Evolutionary conservation across 2,329 filamentous ascomycete species (phyloP), one percentile per base, ranked within the genome.

Genomic region (Dryadomyces quercus-mongolicae): DNA sequence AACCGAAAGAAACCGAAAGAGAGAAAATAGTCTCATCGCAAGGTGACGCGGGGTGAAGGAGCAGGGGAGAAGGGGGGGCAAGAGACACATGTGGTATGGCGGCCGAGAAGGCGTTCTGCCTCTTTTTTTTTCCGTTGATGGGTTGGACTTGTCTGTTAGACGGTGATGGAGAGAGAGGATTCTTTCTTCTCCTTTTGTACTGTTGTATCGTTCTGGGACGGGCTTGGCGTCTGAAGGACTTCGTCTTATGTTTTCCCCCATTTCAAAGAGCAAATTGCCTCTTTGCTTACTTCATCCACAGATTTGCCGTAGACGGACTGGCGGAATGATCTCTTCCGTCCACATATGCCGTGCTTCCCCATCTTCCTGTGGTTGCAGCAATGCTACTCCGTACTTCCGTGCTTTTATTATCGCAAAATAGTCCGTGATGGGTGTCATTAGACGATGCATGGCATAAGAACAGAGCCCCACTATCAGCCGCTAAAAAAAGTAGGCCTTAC

Each of bases 221-320:
- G 52, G 38, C 18, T 34, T 22, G 52, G 52, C 52, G 52, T 54
- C 52, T 22, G 52, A 49, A 46, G 52, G 40, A 38, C 43, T 54
- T 38, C 5, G 42, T 49, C 18, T 44, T 44, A 44, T 44, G 42
- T 44, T 44, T 18, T 40, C 36, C 15, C 15, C 15, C 36, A 16
- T 40, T 40, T 40, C 36, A 40, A 40, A 40, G 36, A 40, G 36
- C 36, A 44, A 44, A 20, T 44, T 18, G 42, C 18, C 13, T 20
- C 18, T 44, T 44, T 40, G 10, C 36, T 40, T 31, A 31, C 25
- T 31, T 31, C 25, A 31, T 31, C 25, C 25, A 31, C 25, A 31
- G 25, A 4, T 31, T 31, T 31, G 25, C 25, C 25, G 25, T 31
- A 31, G 25, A 31, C 25, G 25, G 25, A 31, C 25, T 5, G 25